Conservation (phyloP, 1,284 basidiomycete genomes). For the Malassezia pachydermatis region DNA sequence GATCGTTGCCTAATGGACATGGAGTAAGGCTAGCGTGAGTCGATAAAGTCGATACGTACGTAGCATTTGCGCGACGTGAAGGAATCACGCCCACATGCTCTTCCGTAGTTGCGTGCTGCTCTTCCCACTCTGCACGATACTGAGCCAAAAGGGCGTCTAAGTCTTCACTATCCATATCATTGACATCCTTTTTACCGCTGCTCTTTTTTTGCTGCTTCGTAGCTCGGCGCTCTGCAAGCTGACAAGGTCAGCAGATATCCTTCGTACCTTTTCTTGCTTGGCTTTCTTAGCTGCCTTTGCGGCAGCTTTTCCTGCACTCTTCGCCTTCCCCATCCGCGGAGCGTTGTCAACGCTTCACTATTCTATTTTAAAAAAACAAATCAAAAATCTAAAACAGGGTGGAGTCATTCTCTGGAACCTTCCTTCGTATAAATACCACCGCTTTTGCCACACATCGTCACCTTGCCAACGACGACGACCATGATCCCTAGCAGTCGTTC, state of each 20-base stretch:
- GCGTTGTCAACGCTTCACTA: no score
- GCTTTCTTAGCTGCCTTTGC: slow-evolving; percentile 46
- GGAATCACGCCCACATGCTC: slow-evolving; percentile 37
- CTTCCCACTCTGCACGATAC: slow-evolving; percentile 40
- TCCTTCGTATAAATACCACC: background rate
- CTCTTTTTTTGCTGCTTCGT: slow-evolving; percentile 34
- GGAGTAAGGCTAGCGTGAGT: slow-evolving; percentile 27
- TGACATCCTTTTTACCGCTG: slow-evolving; percentile 21
- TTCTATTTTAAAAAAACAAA: background rate
- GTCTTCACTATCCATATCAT: slow-evolving; percentile 40
- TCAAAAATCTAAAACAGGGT: background rate
- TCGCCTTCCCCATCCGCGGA: slow-evolving; percentile 47
- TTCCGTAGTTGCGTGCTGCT: slow-evolving; percentile 34
- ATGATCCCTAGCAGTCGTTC: slow-evolving; percentile 12
- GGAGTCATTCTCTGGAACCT: background rate
- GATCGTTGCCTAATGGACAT: slow-evolving; percentile 43
- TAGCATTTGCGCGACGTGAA: slow-evolving; percentile 41
- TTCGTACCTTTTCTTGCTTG: slow-evolving; percentile 38
- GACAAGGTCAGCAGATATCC: background rate
- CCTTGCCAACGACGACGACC: background rate
- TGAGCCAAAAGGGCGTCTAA: slow-evolving; percentile 39
- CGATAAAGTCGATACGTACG: slow-evolving; percentile 7
- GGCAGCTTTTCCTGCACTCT: slow-evolving; percentile 37
- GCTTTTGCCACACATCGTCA: background rate
- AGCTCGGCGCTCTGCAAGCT: slow-evolving; percentile 34